Base-by-base conservation (phyloP, 1,284 basidiomycete genomes). In the Tylopilus sp. region DNA sequence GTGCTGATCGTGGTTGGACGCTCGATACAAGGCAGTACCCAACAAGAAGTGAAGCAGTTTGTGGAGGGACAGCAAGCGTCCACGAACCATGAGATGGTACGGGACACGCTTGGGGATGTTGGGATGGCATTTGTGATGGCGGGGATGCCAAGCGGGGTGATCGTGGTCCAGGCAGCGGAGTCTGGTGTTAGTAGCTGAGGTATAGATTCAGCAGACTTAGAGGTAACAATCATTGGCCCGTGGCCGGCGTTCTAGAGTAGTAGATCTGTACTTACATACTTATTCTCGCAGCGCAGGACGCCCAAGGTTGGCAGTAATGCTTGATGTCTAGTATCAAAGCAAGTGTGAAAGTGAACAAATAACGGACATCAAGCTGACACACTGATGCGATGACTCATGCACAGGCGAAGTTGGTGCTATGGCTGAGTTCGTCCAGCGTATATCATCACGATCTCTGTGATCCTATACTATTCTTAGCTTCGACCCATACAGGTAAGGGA, bases 21-120 rank as follows among this genome's bases (percentile, higher is more conserved):
- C 3, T 94, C 93, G 32, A 84, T 94, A 62, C 80, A 86, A 2
- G 86, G 89, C 67, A 84, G 83, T 22, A 84, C 91, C 66, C 69
- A 75, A n/a, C 71, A 71, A 1, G 95, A 97, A 80, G 75, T 95
- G 58, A 81, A 81, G 36, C 74, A 81, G 62, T 74, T 95, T 39
- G 77, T 90, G 18, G 74, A 83, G 6, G 84, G 85, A 64, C 77
- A 82, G 24, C n/a, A 6, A 18, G 84, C 80, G 9, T 71, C 79
- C 1, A 67, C 79, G 33, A 77, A 89, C 1, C 63, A 77, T 4
- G 78, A 77, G 19, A 57, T 69, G 63, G 85, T 95, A 56, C 80
- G 89, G 33, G 91, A 90, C 79, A 94, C 94, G 2, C 78, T 95
- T 0, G 95, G 95, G 3, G 91, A 95, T 72, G 86, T 91, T 1